Conservation (phyloP, 2,329 filamentous ascomycete species). For the Huntiella bhutanensis region DNA sequence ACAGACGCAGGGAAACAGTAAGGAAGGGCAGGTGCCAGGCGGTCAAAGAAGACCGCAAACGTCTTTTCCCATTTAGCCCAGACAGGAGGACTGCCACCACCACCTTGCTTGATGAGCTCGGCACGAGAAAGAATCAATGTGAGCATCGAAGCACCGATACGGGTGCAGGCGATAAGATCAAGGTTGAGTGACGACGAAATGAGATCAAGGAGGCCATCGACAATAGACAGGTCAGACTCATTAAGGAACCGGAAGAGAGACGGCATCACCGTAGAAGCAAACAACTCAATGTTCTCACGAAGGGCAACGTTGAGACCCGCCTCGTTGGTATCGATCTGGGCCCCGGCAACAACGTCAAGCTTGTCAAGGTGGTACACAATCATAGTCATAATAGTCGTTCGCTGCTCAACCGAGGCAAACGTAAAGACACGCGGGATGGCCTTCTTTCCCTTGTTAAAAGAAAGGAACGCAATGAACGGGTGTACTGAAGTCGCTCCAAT, state of each 20-base stretch:
- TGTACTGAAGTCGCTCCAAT: slow-evolving; percentile 62
- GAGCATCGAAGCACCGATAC: slow-evolving; percentile 73
- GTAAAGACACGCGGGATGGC: slow-evolving; percentile 88
- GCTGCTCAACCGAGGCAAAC: slow-evolving; percentile 78
- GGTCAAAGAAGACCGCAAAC: slow-evolving; percentile 76
- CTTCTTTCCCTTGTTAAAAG: slow-evolving; percentile 90
- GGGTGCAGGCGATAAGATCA: slow-evolving; percentile 65
- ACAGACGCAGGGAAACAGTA: slow-evolving; percentile 84
- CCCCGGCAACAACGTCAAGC: slow-evolving; percentile 72
- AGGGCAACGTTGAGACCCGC: slow-evolving; percentile 52
- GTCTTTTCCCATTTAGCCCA: slow-evolving; percentile 69
- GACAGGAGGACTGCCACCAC: slow-evolving; percentile 47
- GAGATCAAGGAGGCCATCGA: slow-evolving; percentile 73
- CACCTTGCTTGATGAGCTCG: slow-evolving; percentile 75
- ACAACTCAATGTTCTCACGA: slow-evolving; percentile 83
- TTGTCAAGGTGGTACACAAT: slow-evolving; percentile 85
- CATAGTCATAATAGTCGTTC: slow-evolving; percentile 88
- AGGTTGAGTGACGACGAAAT: slow-evolving; percentile 71
- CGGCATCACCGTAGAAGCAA: slow-evolving; percentile 73
- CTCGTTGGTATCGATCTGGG: slow-evolving; percentile 55
- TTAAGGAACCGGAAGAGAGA: slow-evolving; percentile 78
- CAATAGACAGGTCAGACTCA: slow-evolving; percentile 76
- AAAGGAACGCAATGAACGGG: slow-evolving; percentile 90
- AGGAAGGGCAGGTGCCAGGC: slow-evolving; percentile 63
- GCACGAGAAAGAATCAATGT: slow-evolving; percentile 90